A percentile compares a stretch with the other conserved stretches of the same genome.
Conservation (phyloP, 306 rosid species). For the Senna siamea region DNA sequence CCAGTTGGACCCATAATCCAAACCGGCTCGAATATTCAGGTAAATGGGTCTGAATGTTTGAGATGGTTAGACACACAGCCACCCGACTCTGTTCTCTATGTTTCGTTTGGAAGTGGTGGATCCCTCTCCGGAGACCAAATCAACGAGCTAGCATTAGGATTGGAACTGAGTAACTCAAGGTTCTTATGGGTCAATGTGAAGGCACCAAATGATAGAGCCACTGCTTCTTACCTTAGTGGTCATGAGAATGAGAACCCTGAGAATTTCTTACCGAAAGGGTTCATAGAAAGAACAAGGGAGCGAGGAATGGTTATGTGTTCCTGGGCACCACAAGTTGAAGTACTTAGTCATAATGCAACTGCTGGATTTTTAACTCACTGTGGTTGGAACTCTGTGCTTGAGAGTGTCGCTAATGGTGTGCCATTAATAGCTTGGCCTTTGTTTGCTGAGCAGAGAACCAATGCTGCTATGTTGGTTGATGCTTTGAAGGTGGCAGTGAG, state of each 20-base stretch:
- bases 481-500: constrained; percentile 46
- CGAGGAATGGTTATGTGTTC: constrained; percentile 32
- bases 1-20: constrained; percentile 46
- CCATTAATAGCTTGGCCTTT: constrained; percentile 51
- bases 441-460: constrained; percentile 50
- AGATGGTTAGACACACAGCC: constrained; percentile 45
- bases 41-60: constrained; percentile 33
- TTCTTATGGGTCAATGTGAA: constrained; percentile 49
- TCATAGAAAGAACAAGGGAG: constrained; percentile 40
- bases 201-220: constrained; percentile 39
- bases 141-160: constrained; percentile 47
- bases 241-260: constrained; percentile 29
- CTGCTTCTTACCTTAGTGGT: constrained; percentile 33
- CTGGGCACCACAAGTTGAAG: constrained; percentile 51
- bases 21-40: not conserved
- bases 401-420: constrained; percentile 44
- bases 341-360: constrained; percentile 37
- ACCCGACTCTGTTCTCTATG: constrained; percentile 37
- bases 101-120: constrained; percentile 56
- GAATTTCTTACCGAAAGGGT: constrained; percentile 41
- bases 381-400: constrained; percentile 53
- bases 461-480: constrained; percentile 38
- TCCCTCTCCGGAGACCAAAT: constrained; percentile 44
- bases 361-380: constrained; percentile 48
- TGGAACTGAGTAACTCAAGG: constrained; percentile 42